Evolutionary conservation across 345 rosid genomes (phyloP), one percentile per base, ranked within the genome.

Genomic region (Citrus reticulata): DNA sequence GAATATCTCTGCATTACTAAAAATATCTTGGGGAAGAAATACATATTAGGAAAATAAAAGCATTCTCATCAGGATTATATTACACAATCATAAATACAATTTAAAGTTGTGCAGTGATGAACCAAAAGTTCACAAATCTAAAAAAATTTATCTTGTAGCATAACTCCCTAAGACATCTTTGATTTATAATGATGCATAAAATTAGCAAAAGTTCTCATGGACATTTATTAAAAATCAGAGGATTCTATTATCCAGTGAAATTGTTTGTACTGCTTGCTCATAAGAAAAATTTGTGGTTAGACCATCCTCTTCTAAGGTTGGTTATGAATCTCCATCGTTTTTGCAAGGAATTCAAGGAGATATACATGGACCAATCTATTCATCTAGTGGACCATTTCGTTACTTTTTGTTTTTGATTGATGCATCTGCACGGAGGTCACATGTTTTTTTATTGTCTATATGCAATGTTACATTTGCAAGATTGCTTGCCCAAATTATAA

Each of bases 331-430:
- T 22, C 51, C 6, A 16, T 8, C 2, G 54, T 71, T 77, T 16
- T 5, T 76, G 0, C 3, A 71, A 77, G 17, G 29, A 37, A 63
- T 77, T 42, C 19, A 30, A 0, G 19, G 83, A 27, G 40, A 37
- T 14, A 13, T 46, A 10, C 13, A 5, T 13, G 54, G 17, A 2
- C 2, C 17, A 10, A 81, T 25, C 72, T 9, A 77, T 16, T 46
- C 22, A 46, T 24, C 46, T 17, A 60, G 7, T 71, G 25, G 69
- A 72, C 69, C 30, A 54, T 72, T 77, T 64, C 17, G 2, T 42
- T 72, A 72, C 35, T 79, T 79, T 55, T 57, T 73, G n/a, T 9
- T 79, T 22, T 27, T 79, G 11, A 17, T 76, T 2, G 61, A 79
- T 24, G 20, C 68, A n/a, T 72, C 49, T 1, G 30, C 27, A 5